Evolutionary conservation across 305 asterid genomes (phyloP), one percentile per base, ranked within the genome.

Genomic region (Solanum aculeatissimum): DNA sequence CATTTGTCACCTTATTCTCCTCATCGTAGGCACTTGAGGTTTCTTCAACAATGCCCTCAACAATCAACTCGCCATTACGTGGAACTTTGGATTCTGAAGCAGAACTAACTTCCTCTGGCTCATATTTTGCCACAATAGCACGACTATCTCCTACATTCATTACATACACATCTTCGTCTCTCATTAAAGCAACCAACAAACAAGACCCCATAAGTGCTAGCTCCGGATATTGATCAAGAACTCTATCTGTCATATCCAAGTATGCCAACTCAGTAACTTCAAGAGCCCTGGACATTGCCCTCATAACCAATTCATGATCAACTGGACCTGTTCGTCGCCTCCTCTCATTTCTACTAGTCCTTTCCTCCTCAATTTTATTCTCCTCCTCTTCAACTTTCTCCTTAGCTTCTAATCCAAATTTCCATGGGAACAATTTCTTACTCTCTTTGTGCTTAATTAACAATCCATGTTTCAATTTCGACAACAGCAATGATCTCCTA

Each of bases 201-300:
- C 99, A 96, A 85, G 99, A 96, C 74, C 99, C 99, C 98, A 96
- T 96, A 88, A 96, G 89, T 13, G 99, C 99, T 84, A 96, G 96
- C 90, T 96, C 99, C 13, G 98, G 99, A 87, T 94, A 94, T 79
- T 93, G 97, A 89, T 96, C 98, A 85, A 96, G 97, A 84, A 96
- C 93, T 92, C 94, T 95, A 87, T 96, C 97, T 0, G 99, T 95
- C 98, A 97, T 90, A 89, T 93, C 97, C 90, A 97, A 87, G 84
- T 94, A 97, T 1, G 95, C 98, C 74, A 87, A 91, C 90, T 97
- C 99, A 4, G 98, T 94, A 79, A 82, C 89, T 87, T 93, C 95
- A 86, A 97, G 97, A 21, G 99, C 99, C 91, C 95, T 92, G 4
- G 98, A 91, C 98, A 95, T 97, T 72, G 99, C 99, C 87, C 92